Evolutionary conservation across 2,329 filamentous ascomycete genomes (phyloP), one percentile per base, ranked within the genome.

Genomic region (Exophiala sp.): DNA sequence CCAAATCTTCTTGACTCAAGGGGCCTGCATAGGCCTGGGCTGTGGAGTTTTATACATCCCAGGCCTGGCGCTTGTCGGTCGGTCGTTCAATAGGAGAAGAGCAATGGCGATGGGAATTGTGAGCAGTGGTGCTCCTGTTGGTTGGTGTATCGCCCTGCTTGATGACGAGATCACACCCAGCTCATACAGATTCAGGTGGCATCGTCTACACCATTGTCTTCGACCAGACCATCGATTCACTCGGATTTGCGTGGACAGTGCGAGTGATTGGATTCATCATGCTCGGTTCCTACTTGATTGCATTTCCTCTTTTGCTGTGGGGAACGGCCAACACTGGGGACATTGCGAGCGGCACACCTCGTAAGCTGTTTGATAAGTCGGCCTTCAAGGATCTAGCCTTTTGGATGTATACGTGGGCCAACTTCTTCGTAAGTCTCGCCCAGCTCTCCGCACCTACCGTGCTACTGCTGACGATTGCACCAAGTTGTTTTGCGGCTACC

Each of bases 1-100:
- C 82, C 88, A 95, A 45, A 94, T 95, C 65, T 81, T 95, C 66
- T 72, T 95, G 23, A 77, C 81, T 4, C 90, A 91, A 61, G 87
- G 88, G 9, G 65, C 95, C 2, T 70, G 94, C 4, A 81, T 80
- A 47, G 90, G 90, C 34, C 60, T 88, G 5, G 86, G 84, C 9
- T 83, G 81, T 2, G 88, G 87, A 1, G 75, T 94, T 29, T 78
- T 95, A 52, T 94, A 93, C 67, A 94, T 88, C 0, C 88, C 89
- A 0, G 83, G 86, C 35, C 78, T 95, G 39, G 58, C 58, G 14
- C 50, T 60, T 11, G 46, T 57, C 24, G 50, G 53, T 38, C 56
- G 58, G 9, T 60, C 58, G 10, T 60, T 60, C 43, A 50, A 44
- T 18, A 52, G 49, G 27, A 46, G 48, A n/a, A 50, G 58, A 43